Percentiles rank a stretch among this genome's conserved stretches.
phyloP scores from a whole-genome alignment of 2,329 filamentous ascomycete species.

The Ophiocordyceps camponoti-floridani region DNA sequence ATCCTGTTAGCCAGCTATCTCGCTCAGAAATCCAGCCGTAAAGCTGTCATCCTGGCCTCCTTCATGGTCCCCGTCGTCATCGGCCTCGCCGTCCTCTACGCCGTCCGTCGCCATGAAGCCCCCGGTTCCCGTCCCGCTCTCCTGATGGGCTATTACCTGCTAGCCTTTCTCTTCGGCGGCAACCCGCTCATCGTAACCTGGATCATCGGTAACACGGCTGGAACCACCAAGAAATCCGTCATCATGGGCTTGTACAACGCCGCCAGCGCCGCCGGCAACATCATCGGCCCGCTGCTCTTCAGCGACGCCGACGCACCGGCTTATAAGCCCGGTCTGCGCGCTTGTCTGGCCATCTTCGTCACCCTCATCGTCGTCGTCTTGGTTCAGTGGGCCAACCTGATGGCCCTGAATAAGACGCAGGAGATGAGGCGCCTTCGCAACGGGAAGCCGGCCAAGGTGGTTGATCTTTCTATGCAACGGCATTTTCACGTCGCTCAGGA shows the following conservation, averaged over 20 bases:
- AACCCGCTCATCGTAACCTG: slow-evolving; percentile 50
- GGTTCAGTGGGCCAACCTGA: slow-evolving; percentile 34
- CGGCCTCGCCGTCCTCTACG: slow-evolving; percentile 37
- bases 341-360: slow-evolving; percentile 35
- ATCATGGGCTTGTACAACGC: slow-evolving; percentile 48
- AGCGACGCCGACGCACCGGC: slow-evolving; percentile 34
- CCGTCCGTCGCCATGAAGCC: slow-evolving; percentile 24
- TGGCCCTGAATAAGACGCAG: slow-evolving; percentile 39
- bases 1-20: slow-evolving; percentile 41
- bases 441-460: slow-evolving; percentile 40
- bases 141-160: slow-evolving; percentile 44
- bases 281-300: slow-evolving; percentile 49
- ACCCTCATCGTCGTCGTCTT: slow-evolving; percentile 32
- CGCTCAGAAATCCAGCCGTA: slow-evolving; percentile 36
- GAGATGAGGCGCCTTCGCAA: slow-evolving; percentile 33
- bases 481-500: slow-evolving; percentile 17
- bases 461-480: slow-evolving; percentile 42
- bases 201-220: slow-evolving; percentile 52
- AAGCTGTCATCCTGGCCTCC: slow-evolving; percentile 32
- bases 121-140: slow-evolving; percentile 16
- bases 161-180: slow-evolving; percentile 47
- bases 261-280: slow-evolving; percentile 43
- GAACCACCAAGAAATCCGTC: slow-evolving; percentile 48
- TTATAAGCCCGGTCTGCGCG: slow-evolving; percentile 38
- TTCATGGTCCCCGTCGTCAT: slow-evolving; percentile 42